phyloP scores from a whole-genome alignment of 1,284 basidiomycete species.

The Golubevia pallescens region DNA sequence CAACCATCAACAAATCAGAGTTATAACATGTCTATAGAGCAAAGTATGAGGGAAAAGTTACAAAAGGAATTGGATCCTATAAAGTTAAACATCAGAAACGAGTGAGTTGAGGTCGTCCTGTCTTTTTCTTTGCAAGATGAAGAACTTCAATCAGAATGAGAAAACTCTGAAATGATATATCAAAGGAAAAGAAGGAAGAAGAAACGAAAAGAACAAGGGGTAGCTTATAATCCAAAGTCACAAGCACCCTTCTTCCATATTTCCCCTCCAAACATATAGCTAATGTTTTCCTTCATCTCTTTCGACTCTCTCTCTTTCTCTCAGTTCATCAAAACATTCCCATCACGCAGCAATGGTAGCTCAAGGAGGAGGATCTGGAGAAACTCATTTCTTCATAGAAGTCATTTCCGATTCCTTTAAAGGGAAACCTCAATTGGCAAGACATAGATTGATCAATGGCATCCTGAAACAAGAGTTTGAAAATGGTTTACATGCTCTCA shows the following conservation, averaged over 20 bases:
- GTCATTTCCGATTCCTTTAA: slow-evolving; percentile 49
- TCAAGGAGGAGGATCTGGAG: slow-evolving; percentile 55
- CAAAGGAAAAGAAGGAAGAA: not conserved
- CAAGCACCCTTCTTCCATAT: too few species aligned
- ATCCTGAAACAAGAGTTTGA: slow-evolving; percentile 48
- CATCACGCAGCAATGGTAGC: slow-evolving; percentile 64
- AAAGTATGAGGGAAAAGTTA: slow-evolving; percentile 41
- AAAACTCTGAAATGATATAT: too few species aligned
- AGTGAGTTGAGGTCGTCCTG: slow-evolving; percentile 16
- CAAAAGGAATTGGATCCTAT: slow-evolving; percentile 26
- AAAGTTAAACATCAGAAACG: slow-evolving; percentile 42
- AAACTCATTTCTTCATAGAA: slow-evolving; percentile 59
- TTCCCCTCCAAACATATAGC: too few species aligned
- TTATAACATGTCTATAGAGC: slow-evolving; percentile 21
- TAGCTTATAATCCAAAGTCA: too few species aligned
- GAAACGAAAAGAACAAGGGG: slow-evolving; percentile 4
- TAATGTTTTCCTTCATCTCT: too few species aligned
- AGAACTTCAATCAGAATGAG: too few species aligned
- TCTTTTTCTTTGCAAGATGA: too few species aligned
- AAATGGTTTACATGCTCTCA: slow-evolving; percentile 51
- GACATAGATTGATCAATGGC: slow-evolving; percentile 52
- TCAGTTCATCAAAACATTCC: slow-evolving; percentile 43
- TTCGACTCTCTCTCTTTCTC: not conserved
- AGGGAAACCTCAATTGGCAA: slow-evolving; percentile 46
- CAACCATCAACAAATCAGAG: too few species aligned